These are phyloP conservation scores for Papiliotrema laurentii DNA, from an alignment of 1,284 basidiomycete species.

Conservation along the genomic window DNA sequence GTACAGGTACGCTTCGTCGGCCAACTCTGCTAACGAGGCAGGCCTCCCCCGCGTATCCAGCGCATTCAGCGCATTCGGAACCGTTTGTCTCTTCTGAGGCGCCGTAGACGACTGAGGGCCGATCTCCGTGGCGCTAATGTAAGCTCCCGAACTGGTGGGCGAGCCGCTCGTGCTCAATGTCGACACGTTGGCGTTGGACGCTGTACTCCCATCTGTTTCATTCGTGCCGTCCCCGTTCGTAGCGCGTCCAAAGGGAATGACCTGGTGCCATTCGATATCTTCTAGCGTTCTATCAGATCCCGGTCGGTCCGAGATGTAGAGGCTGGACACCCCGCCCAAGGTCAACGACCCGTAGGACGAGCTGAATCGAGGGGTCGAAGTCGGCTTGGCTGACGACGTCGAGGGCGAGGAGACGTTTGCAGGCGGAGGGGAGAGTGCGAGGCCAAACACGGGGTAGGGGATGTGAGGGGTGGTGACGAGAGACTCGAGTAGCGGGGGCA, in stretches of 20 bases:
- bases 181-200: not conserved
- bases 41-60: not conserved
- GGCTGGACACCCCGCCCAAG: constrained; percentile 35
- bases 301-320: constrained; percentile 22
- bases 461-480: constrained; percentile 23
- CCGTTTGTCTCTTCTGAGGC: not conserved
- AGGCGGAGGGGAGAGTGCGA: constrained; percentile 28
- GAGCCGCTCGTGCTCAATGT: not conserved
- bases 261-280: constrained; percentile 40
- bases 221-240: not conserved
- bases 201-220: too few relatives aligned
- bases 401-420: constrained; percentile 5
- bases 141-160: not conserved
- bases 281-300: constrained; percentile 21
- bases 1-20: constrained; percentile 58
- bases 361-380: constrained; percentile 17
- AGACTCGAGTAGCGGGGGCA: constrained; percentile 35
- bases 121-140: not conserved
- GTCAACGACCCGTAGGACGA: constrained; percentile 27
- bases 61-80: not conserved
- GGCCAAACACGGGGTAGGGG: constrained; percentile 35
- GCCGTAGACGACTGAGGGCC: not conserved
- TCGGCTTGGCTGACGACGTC: constrained; percentile 14
- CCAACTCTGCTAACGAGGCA: constrained; percentile 12
- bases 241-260: constrained; percentile 32